These are phyloP conservation scores for Phytophthora podocarpi DNA, from an alignment of 352 stramenopile species.

Conservation along the genomic window DNA sequence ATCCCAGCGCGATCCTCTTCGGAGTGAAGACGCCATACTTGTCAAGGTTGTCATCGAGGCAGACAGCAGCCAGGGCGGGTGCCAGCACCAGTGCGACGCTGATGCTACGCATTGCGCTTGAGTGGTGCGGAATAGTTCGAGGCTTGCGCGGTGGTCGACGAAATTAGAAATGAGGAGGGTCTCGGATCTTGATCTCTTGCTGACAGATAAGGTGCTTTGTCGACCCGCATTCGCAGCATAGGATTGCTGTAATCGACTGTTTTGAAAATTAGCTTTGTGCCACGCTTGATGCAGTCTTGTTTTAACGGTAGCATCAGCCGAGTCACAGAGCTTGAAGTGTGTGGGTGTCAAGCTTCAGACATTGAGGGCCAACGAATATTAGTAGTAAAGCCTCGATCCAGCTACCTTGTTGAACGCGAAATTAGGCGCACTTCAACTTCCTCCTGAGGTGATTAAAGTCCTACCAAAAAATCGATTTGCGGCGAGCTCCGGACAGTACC, in stretches of 20 bases:
- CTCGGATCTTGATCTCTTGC: too few species aligned
- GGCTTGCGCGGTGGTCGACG: constrained; percentile 3
- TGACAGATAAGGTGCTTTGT: too few species aligned
- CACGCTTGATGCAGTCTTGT: constrained; percentile 12
- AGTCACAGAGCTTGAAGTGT: constrained; percentile 3
- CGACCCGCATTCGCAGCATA: too few species aligned
- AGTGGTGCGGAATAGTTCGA: not conserved
- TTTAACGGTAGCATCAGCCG: constrained; percentile 1
- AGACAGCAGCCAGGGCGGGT: constrained; percentile 5
- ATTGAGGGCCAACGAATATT: too few species aligned
- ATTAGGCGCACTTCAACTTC: too few species aligned
- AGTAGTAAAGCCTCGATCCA: too few species aligned
- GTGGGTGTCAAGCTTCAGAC: too few species aligned
- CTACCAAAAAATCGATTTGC: too few species aligned
- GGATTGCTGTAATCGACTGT: too few species aligned
- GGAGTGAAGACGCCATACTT: constrained; percentile 33
- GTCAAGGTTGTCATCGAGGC: constrained; percentile 16
- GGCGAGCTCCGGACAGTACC: too few species aligned
- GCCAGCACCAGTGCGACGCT: constrained; percentile 4
- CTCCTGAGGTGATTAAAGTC: too few species aligned
- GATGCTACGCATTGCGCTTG: constrained; percentile 18
- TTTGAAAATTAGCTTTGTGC: not conserved
- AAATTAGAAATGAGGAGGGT: constrained; percentile 7
- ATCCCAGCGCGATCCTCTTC: constrained; percentile 33
- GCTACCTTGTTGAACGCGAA: too few species aligned